These are phyloP conservation scores for Erodium chrysanthum DNA, from an alignment of 441 rosid species.

Conservation along the genomic window DNA sequence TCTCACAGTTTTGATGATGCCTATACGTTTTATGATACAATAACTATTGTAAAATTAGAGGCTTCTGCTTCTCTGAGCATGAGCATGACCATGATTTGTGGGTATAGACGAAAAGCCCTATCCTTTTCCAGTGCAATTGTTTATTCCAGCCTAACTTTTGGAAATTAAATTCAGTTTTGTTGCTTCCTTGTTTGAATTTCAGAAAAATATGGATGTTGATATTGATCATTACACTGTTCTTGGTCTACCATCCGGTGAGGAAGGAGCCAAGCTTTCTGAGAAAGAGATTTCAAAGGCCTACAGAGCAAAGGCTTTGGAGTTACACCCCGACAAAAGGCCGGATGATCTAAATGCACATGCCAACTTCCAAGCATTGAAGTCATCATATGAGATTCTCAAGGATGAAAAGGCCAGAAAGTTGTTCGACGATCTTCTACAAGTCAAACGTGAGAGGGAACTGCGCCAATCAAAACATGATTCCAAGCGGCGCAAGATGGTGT, in stretches of 20 bases:
- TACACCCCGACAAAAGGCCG: slow-evolving; percentile 82
- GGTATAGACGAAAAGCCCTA: too few species aligned
- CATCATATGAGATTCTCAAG: slow-evolving; percentile 66
- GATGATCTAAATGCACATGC: slow-evolving; percentile 74
- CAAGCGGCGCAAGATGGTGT: slow-evolving; percentile 62
- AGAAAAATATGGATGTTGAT: slow-evolving; percentile 33
- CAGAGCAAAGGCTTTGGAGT: slow-evolving; percentile 56
- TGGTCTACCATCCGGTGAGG: slow-evolving; percentile 81
- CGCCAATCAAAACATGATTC: slow-evolving; percentile 48
- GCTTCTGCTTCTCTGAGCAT: too few species aligned
- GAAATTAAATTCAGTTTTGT: too few species aligned
- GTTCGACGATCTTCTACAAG: slow-evolving; percentile 66
- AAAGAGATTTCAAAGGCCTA: slow-evolving; percentile 71
- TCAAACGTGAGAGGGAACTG: slow-evolving; percentile 47
- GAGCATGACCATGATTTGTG: too few species aligned
- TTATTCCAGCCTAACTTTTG: too few species aligned
- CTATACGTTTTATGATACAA: too few species aligned
- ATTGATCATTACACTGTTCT: slow-evolving; percentile 63
- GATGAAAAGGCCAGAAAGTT: slow-evolving; percentile 67
- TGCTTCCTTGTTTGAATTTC: neutral
- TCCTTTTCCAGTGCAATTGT: too few species aligned
- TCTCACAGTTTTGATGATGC: too few species aligned
- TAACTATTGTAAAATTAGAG: too few species aligned
- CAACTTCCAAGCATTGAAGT: slow-evolving; percentile 64
- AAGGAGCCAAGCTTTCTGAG: slow-evolving; percentile 55